Base-by-base conservation (phyloP, 2,329 filamentous ascomycete genomes). In the Penicillium expansum region DNA sequence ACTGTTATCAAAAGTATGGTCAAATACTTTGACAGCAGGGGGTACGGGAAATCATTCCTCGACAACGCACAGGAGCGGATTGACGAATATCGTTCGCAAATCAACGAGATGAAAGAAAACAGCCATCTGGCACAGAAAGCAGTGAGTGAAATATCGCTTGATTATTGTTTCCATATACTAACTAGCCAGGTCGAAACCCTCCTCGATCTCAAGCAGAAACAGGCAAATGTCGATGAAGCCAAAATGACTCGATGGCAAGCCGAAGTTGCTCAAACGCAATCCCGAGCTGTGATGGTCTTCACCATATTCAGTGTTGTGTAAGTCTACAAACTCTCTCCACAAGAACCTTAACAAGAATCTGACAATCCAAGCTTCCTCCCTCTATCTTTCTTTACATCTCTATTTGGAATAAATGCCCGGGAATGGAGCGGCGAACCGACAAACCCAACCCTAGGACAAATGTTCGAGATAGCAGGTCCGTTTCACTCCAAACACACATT, bases 211-310 rank as follows among this genome's bases (percentile, higher is more conserved):
- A 84, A 86, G 39, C 85, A 87, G 66, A 83, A 85, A 16, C 84
- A 87, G 64, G 84, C 85, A 0, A 85, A 87, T 64, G 83, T 88
- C 2, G 84, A 87, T 64, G 85, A 88, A 67, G 84, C 86, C 9
- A 81, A 84, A 24, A 81, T 86, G 69, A 85, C 84, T 24, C 77
- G 86, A 1, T 75, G 86, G 54, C 83, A 87, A 62, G 84, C 85
- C 1, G 84, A 87, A 61, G 79, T 86, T 0, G 84, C 85, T 0
- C 83, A 82, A 56, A 80, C 81, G 9, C 85, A 87, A 69, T 85
- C 83, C 54, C 77, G 84, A 24, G 84, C 84, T 16, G 81, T 87
- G 56, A 85, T 87, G 81, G 69, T 76, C 0, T 77, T 76, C 38
- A 77, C 74, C 3, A 85, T 87, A 60, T 87, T 88, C 69, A 87